These are phyloP conservation scores for Agrocybe chaxingu DNA, from an alignment of 768 basidiomycete species.

Conservation along the genomic window DNA sequence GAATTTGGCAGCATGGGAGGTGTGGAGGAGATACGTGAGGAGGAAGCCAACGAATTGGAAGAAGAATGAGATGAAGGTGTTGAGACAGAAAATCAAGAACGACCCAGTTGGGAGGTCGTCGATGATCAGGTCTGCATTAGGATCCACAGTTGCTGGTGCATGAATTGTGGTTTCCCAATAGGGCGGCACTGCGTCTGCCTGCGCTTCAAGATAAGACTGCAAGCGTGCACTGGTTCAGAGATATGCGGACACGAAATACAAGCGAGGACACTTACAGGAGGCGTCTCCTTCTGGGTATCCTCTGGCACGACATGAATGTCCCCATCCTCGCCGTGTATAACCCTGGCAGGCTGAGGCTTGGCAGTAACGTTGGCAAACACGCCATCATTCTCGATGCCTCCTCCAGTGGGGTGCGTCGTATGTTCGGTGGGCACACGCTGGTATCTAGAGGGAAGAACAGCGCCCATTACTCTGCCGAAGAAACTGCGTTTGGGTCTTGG, in stretches of 20 bases:
- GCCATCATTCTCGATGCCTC: slow-evolving; percentile 83
- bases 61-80: slow-evolving; percentile 85
- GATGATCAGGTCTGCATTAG: slow-evolving; percentile 66
- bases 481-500: slow-evolving; percentile 44
- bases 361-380: slow-evolving; percentile 95
- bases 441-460: slow-evolving; percentile 67
- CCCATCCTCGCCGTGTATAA: slow-evolving; percentile 51
- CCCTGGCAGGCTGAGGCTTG: slow-evolving; percentile 60
- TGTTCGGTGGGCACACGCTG: slow-evolving; percentile 42
- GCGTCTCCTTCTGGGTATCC: slow-evolving; percentile 74
- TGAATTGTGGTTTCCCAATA: slow-evolving; percentile 98
- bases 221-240: background rate
- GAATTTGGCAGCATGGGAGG: slow-evolving; percentile 89
- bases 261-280: slow-evolving; percentile 62
- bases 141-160: slow-evolving; percentile 56
- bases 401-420: slow-evolving; percentile 43
- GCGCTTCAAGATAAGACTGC: slow-evolving; percentile 84
- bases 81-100: slow-evolving; percentile 67
- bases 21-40: slow-evolving; percentile 90
- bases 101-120: slow-evolving; percentile 90
- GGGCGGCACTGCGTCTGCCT: slow-evolving; percentile 85
- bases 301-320: slow-evolving; percentile 70
- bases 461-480: slow-evolving; percentile 56
- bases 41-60: slow-evolving; percentile 96
- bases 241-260: background rate